A percentile compares a stretch with the other conserved stretches of the same genome.
Evolutionary conservation across 148 eudicot genomes (phyloP).

Genomic region (Heliamphora exappendiculata): DNA sequence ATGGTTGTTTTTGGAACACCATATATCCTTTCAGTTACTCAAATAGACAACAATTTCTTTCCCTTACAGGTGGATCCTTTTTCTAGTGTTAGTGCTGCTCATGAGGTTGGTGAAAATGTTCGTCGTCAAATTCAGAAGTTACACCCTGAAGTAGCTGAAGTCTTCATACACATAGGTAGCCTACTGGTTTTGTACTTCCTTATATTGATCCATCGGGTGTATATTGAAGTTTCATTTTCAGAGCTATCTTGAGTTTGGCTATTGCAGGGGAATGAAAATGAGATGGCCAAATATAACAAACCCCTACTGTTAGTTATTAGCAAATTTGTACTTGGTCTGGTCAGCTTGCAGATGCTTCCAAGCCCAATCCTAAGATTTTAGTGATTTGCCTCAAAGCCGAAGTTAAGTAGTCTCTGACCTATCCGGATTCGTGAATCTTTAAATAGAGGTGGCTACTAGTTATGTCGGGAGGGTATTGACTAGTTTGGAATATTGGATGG

Average conservation of each 20-base stretch:
- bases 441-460: not conserved
- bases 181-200: not conserved
- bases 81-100: constrained; percentile 90
- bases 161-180: constrained; percentile 93
- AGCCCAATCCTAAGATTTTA: not conserved
- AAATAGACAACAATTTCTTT: constrained; percentile 9
- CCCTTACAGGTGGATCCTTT: constrained; percentile 84
- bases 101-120: constrained; percentile 84
- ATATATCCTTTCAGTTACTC: constrained; percentile 4
- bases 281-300: not conserved
- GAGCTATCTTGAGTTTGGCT: not conserved
- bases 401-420: not conserved
- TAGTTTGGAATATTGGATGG: too few relatives aligned
- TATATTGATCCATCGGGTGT: not conserved
- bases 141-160: constrained; percentile 88
- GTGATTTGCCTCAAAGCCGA: too few relatives aligned
- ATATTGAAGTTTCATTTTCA: not conserved
- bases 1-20: not conserved
- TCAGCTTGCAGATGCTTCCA: not conserved
- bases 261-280: not conserved
- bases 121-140: constrained; percentile 55
- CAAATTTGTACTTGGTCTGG: too few relatives aligned
- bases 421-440: too few relatives aligned
- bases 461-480: not conserved
- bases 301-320: not conserved